These are phyloP conservation scores for Trichoderma sp. DNA, from an alignment of 2,329 filamentous ascomycete genomes.

Conservation along the genomic window DNA sequence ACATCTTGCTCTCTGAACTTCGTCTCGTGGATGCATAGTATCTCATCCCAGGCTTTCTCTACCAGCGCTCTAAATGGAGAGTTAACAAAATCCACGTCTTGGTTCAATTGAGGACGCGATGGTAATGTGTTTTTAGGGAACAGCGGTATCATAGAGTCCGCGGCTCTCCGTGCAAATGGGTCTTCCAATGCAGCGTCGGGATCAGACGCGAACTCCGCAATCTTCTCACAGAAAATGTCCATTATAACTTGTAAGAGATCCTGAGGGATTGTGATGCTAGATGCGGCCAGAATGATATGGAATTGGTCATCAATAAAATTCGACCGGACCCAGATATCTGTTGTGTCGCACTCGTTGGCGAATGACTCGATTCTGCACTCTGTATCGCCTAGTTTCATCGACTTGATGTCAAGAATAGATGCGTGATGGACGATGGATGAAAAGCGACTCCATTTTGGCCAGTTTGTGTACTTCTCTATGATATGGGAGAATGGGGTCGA, in stretches of 20 bases:
- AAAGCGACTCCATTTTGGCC: no score
- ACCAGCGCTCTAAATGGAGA: neutral
- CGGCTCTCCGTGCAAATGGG: neutral
- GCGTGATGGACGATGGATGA: no score
- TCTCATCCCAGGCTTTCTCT: neutral
- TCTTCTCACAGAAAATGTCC: neutral
- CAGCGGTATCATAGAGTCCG: neutral
- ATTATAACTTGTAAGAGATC: neutral
- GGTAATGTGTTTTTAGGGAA: neutral
- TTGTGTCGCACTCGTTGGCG: neutral
- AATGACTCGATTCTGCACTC: neutral
- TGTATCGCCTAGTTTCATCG: no score
- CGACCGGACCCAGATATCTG: neutral
- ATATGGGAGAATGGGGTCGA: no score
- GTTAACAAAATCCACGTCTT: neutral
- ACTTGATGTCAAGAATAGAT: no score
- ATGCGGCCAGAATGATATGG: neutral
- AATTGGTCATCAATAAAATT: neutral
- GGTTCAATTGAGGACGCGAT: neutral
- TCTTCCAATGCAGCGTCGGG: neutral
- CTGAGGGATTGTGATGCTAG: neutral
- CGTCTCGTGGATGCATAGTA: neutral
- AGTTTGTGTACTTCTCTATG: no score
- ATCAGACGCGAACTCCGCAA: neutral
- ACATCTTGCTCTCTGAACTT: neutral